Evolutionary conservation across 345 rosid species (phyloP).

Genomic region (Populus simonii): DNA sequence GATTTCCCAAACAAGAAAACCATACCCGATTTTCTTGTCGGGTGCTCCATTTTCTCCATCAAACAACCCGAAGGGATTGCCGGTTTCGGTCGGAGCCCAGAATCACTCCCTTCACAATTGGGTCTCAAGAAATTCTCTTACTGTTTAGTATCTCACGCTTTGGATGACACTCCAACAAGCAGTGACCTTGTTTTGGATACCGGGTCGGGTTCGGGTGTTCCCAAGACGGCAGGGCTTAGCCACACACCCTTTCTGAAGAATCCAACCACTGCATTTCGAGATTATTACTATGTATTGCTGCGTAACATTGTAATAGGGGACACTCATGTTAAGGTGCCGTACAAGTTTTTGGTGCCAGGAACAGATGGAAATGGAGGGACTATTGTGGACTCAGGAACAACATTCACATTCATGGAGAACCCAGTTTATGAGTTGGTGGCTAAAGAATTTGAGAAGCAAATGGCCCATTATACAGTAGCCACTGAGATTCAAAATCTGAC

Average conservation of each 20-base stretch:
- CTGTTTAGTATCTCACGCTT: constrained; percentile 65
- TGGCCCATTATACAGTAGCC: constrained; percentile 54
- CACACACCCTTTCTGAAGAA: constrained; percentile 68
- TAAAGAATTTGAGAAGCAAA: constrained; percentile 51
- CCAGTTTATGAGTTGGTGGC: constrained; percentile 52
- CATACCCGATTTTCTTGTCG: constrained; percentile 56
- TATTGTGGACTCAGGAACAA: constrained; percentile 85
- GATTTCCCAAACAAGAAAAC: constrained; percentile 39
- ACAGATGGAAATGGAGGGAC: constrained; percentile 75
- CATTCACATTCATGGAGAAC: constrained; percentile 79
- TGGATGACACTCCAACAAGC: constrained; percentile 55
- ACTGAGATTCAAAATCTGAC: constrained; percentile 35
- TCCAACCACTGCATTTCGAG: constrained; percentile 43
- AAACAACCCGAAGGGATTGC: constrained; percentile 88
- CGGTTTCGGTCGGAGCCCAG: constrained; percentile 74
- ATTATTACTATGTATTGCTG: constrained; percentile 59
- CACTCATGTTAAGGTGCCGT: constrained; percentile 54
- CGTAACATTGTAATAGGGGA: constrained; percentile 62
- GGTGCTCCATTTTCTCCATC: constrained; percentile 72
- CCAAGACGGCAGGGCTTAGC: constrained; percentile 45
- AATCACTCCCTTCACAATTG: constrained; percentile 73
- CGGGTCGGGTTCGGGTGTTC: constrained; percentile 36
- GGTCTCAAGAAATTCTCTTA: constrained; percentile 68
- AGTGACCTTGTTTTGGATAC: constrained; percentile 57
- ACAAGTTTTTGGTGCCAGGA: constrained; percentile 50